Evolutionary conservation across 306 rosid genomes (phyloP), one percentile per base, ranked within the genome.

Genomic region (Fragaria iinumae): DNA sequence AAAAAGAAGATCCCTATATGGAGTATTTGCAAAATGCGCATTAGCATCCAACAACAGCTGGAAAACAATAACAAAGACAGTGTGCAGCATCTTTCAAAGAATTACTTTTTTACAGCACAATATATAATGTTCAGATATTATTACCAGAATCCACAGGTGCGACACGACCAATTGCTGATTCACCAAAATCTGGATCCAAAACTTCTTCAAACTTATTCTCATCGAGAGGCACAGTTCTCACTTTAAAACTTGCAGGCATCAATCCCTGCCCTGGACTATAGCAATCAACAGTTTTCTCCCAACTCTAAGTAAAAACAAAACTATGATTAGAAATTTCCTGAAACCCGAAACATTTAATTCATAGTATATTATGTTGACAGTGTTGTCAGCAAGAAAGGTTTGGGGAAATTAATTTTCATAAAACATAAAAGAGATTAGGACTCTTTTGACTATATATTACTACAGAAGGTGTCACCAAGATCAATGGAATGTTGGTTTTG

Each of bases 161-260:
- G 63, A 95, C 99, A 44, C 99, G 97, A 49, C 99, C 99, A 68
- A 95, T 95, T 39, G 99, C 99, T n/a, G 99, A 88, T 90, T 92
- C 99, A 62, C 99, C 99, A 74, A 95, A 95, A 88, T 95, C 99
- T 67, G 99, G 98, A 86, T 95, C 97, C 71, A 91, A 86, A 78
- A 91, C 96, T 82, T 95, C 99, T 85, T 88, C 90, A 21, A 29
- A 76, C 21, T 83, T 85, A 67, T 83, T 82, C 7, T 79, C 89
- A 25, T 87, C 91, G 14, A 84, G 75, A 62, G 89, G 77, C 76
- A 70, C 88, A 2, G 78, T 83, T 88, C 86, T 84, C 72, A 95
- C 97, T 85, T 95, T 95, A 86, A 95, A 95, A 84, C 99, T 95
- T 23, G 99, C 99, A 67, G 99, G 99, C 99, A 95, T 95, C 89